A percentile compares a stretch with the other conserved stretches of the same genome.
These are phyloP conservation scores for Solanum paucissectum DNA, from an alignment of 257 asterid species.

Conservation along the genomic window DNA sequence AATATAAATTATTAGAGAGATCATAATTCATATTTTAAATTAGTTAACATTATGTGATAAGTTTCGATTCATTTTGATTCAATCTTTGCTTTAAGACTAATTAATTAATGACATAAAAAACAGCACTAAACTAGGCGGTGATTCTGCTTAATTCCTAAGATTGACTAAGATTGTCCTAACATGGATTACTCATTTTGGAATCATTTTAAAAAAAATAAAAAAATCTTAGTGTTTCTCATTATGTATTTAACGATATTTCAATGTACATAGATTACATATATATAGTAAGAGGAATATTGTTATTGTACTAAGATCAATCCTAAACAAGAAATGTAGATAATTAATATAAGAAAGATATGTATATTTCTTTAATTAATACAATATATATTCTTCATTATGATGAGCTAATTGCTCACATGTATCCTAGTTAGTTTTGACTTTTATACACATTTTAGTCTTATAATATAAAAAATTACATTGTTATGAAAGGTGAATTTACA, in stretches of 20 bases:
- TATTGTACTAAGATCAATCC: background rate
- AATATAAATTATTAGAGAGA: background rate
- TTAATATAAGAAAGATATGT: background rate
- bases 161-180: background rate
- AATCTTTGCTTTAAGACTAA: background rate
- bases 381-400: background rate
- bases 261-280: background rate
- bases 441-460: no score
- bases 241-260: background rate
- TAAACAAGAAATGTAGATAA: background rate
- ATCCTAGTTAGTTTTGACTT: background rate
- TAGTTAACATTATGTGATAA: background rate
- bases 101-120: background rate
- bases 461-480: background rate
- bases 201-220: background rate
- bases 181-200: background rate
- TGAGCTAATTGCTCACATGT: background rate
- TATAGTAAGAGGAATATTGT: background rate
- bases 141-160: background rate
- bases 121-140: background rate
- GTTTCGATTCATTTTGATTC: background rate
- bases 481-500: background rate
- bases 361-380: background rate
- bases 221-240: background rate
- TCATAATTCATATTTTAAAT: background rate